Evolutionary conservation across 2,329 filamentous ascomycete species (phyloP).

Genomic region (Fusarium floridanum): DNA sequence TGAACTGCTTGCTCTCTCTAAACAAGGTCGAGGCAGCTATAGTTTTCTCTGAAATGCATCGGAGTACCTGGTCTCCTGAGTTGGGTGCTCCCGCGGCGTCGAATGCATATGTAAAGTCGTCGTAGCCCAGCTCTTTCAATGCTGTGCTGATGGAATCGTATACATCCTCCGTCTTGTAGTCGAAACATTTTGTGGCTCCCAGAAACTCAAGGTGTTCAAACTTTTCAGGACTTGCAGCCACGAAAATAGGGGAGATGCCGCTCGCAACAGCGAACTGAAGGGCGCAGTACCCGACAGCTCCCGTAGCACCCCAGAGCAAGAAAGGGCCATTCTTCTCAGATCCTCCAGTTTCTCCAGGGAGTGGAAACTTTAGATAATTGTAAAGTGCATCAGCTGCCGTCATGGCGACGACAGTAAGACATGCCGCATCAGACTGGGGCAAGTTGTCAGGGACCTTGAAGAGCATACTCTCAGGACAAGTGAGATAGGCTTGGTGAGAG

Average conservation of each 20-base stretch:
- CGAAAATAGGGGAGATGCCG: not conserved
- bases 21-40: not conserved
- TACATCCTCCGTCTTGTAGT: constrained; percentile 1
- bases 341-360: not conserved
- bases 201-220: not conserved
- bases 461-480: not conserved
- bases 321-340: not conserved
- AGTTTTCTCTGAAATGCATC: not conserved
- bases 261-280: constrained; percentile 5
- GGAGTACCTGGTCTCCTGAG: not conserved
- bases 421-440: constrained; percentile 3
- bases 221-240: not conserved
- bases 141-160: not conserved
- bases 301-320: constrained; percentile 11
- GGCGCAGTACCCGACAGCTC: not conserved
- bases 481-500: not conserved
- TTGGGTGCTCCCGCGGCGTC: constrained; percentile 4
- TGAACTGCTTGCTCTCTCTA: not conserved
- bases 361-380: not conserved
- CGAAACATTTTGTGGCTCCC: constrained; percentile 2
- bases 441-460: constrained; percentile 8
- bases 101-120: not conserved
- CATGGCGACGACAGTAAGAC: constrained; percentile 8
- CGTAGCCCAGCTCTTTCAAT: not conserved
- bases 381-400: constrained; percentile 9